Percentiles rank a stretch among this genome's conserved stretches.
These are phyloP conservation scores for Wickerhamomyces silvicola DNA, from an alignment of 805 yeast species.

Conservation along the genomic window DNA sequence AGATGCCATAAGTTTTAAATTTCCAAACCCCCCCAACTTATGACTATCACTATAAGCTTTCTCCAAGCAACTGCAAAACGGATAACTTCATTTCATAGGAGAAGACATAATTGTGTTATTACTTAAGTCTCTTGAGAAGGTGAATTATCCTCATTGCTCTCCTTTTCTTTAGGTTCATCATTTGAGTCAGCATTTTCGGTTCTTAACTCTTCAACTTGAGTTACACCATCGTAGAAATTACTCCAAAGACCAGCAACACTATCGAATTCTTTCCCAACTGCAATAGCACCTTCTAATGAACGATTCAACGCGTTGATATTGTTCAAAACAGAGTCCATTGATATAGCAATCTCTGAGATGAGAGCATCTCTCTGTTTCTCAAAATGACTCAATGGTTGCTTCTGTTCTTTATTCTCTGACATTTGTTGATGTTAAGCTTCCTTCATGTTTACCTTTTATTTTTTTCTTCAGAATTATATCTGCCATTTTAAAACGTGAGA, in stretches of 20 bases:
- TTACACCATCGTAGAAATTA: constrained; percentile 52
- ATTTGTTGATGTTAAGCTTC: constrained; percentile 3
- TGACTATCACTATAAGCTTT: constrained; percentile 22
- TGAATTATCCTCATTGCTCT: neutral
- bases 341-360: constrained; percentile 48
- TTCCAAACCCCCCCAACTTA: constrained; percentile 21
- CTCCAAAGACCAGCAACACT: constrained; percentile 67
- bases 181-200: neutral
- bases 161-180: neutral
- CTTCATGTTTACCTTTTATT: neutral
- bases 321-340: constrained; percentile 59
- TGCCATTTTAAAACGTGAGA: neutral
- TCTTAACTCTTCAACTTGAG: constrained; percentile 23
- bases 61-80: neutral
- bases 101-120: constrained; percentile 3
- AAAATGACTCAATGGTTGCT: constrained; percentile 35
- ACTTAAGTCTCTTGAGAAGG: neutral
- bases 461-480: constrained; percentile 3
- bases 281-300: constrained; percentile 57
- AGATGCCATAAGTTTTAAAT: constrained; percentile 23
- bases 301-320: constrained; percentile 62
- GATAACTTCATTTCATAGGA: constrained; percentile 6
- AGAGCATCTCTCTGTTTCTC: constrained; percentile 54
- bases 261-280: constrained; percentile 73
- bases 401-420: constrained; percentile 4